phyloP scores from a whole-genome alignment of 2,329 filamentous ascomycete genomes.

The Peltaster fructicola region DNA sequence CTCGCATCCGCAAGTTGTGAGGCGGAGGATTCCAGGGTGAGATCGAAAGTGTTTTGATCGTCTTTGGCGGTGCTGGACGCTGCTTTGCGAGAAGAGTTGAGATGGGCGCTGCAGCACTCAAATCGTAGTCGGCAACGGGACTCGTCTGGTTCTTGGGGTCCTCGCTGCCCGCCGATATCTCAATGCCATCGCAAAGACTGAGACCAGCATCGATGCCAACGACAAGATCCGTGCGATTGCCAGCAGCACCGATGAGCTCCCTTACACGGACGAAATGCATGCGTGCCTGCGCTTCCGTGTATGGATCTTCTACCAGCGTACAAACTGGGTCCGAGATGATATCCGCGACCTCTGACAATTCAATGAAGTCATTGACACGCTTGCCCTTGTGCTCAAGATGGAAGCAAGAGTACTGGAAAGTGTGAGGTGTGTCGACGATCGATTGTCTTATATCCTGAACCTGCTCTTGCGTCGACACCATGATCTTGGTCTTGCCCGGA shows the following conservation, averaged over 20 bases:
- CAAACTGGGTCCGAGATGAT: conserved; percentile 64
- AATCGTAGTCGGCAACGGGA: conserved; percentile 56
- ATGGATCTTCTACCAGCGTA: conserved; percentile 76
- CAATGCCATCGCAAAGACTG: conserved; percentile 70
- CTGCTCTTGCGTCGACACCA: conserved; percentile 77
- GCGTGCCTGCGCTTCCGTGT: conserved; percentile 94
- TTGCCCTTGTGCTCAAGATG: conserved; percentile 81
- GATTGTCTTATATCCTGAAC: conserved; percentile 94
- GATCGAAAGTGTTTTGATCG: conserved; percentile 71
- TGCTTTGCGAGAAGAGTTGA: conserved; percentile 51
- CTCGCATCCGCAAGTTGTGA: conserved; percentile 74
- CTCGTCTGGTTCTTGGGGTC: conserved; percentile 12
- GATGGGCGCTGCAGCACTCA: conserved; percentile 50
- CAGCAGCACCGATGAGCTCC: conserved; percentile 82
- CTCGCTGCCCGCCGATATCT: conserved; percentile 10
- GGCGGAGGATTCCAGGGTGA: conserved; percentile 96
- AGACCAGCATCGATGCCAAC: conserved; percentile 72
- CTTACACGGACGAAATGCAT: conserved; percentile 83
- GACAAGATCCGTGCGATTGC: conserved; percentile 70
- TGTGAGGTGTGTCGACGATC: conserved; percentile 79
- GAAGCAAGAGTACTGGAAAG: conserved; percentile 97
- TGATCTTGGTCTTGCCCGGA: conserved; percentile 64
- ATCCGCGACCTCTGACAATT: conserved; percentile 73
- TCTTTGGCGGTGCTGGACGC: conserved; percentile 60
- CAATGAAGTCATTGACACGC: conserved; percentile 87